Base-by-base conservation (phyloP, 2,329 filamentous ascomycete genomes). In the Epichloe hybrida region DNA sequence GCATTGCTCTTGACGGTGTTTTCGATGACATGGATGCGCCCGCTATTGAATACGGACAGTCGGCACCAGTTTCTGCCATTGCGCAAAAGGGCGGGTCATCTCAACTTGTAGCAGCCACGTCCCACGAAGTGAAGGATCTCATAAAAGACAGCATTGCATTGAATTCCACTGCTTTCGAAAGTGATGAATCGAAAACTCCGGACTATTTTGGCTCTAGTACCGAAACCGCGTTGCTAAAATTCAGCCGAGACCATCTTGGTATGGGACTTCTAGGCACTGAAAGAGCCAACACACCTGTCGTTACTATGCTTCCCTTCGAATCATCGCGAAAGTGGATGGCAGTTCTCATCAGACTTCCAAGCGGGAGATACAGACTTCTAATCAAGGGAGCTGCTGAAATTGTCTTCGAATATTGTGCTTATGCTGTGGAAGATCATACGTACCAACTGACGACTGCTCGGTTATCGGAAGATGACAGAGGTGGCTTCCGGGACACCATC, bases 371-470 rank as follows among this genome's bases (percentile, higher is more conserved):
- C 54, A 70, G 77, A 12, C 66, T 79, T 1, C 66, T 77, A 21
- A 72, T 78, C 53, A 80, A 80, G 57, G 77, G 77, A 20, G 77
- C 77, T 3, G 76, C 76, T 0, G 77, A 81, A 55, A 75, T 79
- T 38, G 66, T 79, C 1, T 66, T 78, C 3, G 65, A 66, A 12
- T 69, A 71, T 40, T 73, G 71, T 50, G 66, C 65, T 9, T 65
- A 61, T 21, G 59, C 68, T n/a, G 55, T 74, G 3, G 55, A 63
- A 46, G 77, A 80, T 31, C 69, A 80, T 0, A 69, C 59, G 0
- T 62, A 59, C 5, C 61, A 60, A 7, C 51, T 66, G 1, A 58
- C 59, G 0, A 57, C 61, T 5, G 58, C 54, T 2, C 56, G 61
- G 3, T 55, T 69, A 2, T 60, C 60, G 1, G 61, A 65, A n/a